phyloP scores from a whole-genome alignment of 352 stramenopile species.

The Globisporangium uncinulatum region DNA sequence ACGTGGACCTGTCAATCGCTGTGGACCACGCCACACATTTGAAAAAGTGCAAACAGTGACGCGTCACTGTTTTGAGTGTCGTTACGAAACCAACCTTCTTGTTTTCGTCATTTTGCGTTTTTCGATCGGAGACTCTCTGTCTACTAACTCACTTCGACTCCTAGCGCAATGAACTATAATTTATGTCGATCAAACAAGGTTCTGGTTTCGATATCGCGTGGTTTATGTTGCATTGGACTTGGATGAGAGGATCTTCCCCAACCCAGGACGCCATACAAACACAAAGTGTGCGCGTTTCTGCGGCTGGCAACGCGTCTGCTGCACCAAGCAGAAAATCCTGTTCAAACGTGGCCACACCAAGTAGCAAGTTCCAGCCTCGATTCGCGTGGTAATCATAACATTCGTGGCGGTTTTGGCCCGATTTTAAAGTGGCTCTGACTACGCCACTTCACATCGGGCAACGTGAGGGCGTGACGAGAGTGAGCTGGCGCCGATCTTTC shows the following conservation, averaged over 20 bases:
- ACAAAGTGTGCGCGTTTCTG: slow-evolving; percentile 3
- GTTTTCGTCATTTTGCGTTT: too few species aligned
- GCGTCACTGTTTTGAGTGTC: too few species aligned
- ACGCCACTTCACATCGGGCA: slow-evolving; percentile 1
- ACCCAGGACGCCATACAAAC: slow-evolving; percentile 6
- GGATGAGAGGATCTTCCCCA: background rate
- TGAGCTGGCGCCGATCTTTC: slow-evolving; percentile 14
- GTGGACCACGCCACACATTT: too few species aligned
- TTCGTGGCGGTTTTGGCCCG: background rate
- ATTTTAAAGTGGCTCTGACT: background rate
- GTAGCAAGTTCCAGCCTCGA: too few species aligned
- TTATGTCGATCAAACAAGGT: background rate
- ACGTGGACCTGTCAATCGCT: too few species aligned
- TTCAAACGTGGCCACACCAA: background rate
- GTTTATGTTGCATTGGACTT: background rate
- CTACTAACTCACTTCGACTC: background rate
- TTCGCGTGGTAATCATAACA: background rate
- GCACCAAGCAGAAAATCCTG: slow-evolving; percentile 20
- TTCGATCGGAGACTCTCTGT: too few species aligned
- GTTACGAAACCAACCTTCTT: too few species aligned
- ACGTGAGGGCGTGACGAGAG: slow-evolving; percentile 13
- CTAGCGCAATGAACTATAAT: background rate
- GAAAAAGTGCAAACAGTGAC: too few species aligned
- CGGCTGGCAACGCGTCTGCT: background rate
- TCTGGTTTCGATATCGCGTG: background rate